Evolutionary conservation across 805 yeast genomes (phyloP).

Genomic region (Suhomyces tanzawaensis): DNA sequence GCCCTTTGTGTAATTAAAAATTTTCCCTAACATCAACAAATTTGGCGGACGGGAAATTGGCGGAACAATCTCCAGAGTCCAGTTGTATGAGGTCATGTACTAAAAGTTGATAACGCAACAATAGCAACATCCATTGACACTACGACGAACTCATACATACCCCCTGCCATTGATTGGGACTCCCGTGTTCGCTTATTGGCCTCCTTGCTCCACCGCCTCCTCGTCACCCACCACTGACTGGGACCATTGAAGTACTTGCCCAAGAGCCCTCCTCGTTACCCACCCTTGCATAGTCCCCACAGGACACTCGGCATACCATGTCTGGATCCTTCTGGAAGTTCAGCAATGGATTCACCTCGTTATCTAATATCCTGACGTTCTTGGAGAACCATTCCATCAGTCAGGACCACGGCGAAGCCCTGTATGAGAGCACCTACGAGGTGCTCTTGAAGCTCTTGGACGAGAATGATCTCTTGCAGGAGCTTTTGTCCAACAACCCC

Average conservation of each 20-base stretch:
- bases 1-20: conserved; percentile 7
- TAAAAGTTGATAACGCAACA: too few species aligned
- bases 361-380: conserved; percentile 39
- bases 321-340: conserved; percentile 50
- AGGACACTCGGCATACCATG: conserved; percentile 20
- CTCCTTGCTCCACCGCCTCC: not conserved
- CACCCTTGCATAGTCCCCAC: too few species aligned
- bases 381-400: conserved; percentile 32
- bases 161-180: not conserved
- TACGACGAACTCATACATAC: too few species aligned
- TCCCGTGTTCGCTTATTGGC: not conserved
- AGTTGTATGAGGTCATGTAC: too few species aligned
- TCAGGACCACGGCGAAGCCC: conserved; percentile 16
- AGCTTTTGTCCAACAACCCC: conserved; percentile 41
- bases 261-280: too few species aligned
- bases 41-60: conserved; percentile 3
- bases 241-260: not conserved
- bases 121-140: too few species aligned
- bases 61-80: too few species aligned
- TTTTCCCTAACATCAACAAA: conserved; percentile 7
- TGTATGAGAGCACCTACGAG: conserved; percentile 18
- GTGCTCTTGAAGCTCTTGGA: conserved; percentile 37
- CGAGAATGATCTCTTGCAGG: conserved; percentile 44
- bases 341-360: conserved; percentile 44
- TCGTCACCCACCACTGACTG: not conserved